Percentiles rank a stretch among this genome's conserved stretches.
phyloP scores from a whole-genome alignment of 2,329 filamentous ascomycete genomes.

The Cladosporium halotolerans region DNA sequence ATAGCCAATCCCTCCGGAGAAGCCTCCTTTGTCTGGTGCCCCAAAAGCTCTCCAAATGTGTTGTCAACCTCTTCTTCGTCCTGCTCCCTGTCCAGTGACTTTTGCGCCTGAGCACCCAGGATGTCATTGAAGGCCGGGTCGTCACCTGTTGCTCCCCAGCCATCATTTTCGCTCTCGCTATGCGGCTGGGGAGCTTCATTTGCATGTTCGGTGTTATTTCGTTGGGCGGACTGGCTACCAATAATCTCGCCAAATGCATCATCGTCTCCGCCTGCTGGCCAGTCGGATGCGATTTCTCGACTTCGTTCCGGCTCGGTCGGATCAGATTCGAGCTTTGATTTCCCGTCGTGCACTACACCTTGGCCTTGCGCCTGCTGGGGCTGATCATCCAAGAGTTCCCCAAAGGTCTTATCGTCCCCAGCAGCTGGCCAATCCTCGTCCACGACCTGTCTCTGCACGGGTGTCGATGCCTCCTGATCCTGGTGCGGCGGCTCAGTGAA shows the following conservation, averaged over 20 bases:
- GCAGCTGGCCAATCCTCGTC: conserved; percentile 23
- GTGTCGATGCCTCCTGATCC: conserved; percentile 4
- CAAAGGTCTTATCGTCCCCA: conserved; percentile 29
- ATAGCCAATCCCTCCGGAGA: conserved; percentile 8
- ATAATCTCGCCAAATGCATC: conserved; percentile 16
- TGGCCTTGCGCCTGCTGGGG: not conserved
- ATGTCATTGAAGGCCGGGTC: not conserved
- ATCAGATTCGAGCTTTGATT: not conserved
- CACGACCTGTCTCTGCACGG: conserved; percentile 1
- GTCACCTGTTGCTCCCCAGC: conserved; percentile 13
- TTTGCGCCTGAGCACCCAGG: not conserved
- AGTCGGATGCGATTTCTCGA: not conserved
- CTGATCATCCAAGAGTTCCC: conserved; percentile 22
- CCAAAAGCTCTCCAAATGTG: conserved; percentile 11
- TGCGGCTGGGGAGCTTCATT: too few species aligned
- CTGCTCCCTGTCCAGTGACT: not conserved
- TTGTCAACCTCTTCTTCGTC: conserved; percentile 2
- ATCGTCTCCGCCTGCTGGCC: conserved; percentile 15
- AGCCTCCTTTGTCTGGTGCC: conserved; percentile 2
- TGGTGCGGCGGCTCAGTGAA: conserved; percentile 23
- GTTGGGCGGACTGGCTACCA: conserved; percentile 11
- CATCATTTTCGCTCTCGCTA: not conserved
- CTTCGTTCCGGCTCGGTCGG: not conserved
- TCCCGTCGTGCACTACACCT: not conserved
- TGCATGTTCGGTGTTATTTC: not conserved